Evolutionary conservation across 805 yeast genomes (phyloP), one percentile per base, ranked within the genome.

Genomic region (Metschnikowia rubicola): DNA sequence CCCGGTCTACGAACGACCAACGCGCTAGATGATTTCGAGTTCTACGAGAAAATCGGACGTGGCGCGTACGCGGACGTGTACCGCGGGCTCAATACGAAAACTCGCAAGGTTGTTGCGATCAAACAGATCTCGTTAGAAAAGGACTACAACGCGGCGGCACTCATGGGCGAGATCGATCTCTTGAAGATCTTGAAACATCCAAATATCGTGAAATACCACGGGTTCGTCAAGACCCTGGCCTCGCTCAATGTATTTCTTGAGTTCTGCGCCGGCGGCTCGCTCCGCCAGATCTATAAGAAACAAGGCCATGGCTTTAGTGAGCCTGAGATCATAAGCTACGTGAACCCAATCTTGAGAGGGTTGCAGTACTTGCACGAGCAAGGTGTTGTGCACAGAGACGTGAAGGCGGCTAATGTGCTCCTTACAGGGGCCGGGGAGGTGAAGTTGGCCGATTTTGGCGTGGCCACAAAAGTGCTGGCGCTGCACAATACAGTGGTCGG

Each of bases 61-160:
- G 99, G 99, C 2, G 97, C 97, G 0, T 90, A 82, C 62, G 98
- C 97, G 1, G 79, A 80, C 35, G 97, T 92, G 4, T 90, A 84
- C 64, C 77, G 79, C 48, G 96, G 92, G 0, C 67, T 82, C 29
- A 86, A 89, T 57, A 66, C 76, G 49, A 71, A 70, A 44, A 86
- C 91, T 0, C 80, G 80, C 7, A 83, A 81, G 44, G 74, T 81
- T 2, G 86, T 88, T 4, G 96, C 96, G 1, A 80, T 90, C 21
- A 89, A 89, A 62, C 91, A 86, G 61, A 81, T 89, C 30, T 67
- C 75, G n/a, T 72, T 86, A 36, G 83, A 70, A 26, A 75, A 70
- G 43, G 74, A 67, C 54, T 76, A 73, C 51, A 70, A 72, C 44
- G 72, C 71, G 7, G 58, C 55, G 37, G 73, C 64, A 39, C 70